phyloP scores from a whole-genome alignment of 768 basidiomycete genomes.

The Pleurotus giganteus region DNA sequence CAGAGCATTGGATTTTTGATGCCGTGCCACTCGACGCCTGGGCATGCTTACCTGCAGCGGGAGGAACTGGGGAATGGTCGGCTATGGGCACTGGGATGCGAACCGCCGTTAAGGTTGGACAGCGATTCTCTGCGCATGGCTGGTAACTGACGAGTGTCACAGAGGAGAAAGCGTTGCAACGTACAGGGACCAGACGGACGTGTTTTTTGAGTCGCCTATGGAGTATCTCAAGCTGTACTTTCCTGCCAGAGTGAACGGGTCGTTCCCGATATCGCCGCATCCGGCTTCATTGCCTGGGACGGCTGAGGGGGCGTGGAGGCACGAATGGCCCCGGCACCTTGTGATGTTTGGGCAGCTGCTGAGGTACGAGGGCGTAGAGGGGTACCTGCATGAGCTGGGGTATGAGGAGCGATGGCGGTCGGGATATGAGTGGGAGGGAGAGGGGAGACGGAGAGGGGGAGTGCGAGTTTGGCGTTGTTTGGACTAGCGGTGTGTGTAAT shows the following conservation, averaged over 20 bases:
- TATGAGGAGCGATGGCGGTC: slow-evolving; percentile 64
- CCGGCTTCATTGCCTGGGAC: slow-evolving; percentile 51
- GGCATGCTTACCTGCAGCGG: slow-evolving; percentile 83
- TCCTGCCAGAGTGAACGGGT: slow-evolving; percentile 55
- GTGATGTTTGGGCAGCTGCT: slow-evolving; percentile 84
- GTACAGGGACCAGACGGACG: slow-evolving; percentile 79
- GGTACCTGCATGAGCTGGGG: slow-evolving; percentile 48
- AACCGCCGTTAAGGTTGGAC: slow-evolving; percentile 83
- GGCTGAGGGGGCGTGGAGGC: slow-evolving; percentile 49
- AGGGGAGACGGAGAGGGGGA: slow-evolving; percentile 64
- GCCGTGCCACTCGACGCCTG: slow-evolving; percentile 97
- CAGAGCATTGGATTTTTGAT: slow-evolving; percentile 75
- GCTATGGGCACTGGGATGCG: slow-evolving; percentile 89
- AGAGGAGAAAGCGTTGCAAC: slow-evolving; percentile 49
- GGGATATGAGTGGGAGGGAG: slow-evolving; percentile 76
- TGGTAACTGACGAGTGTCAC: slow-evolving; percentile 12
- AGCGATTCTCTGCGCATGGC: not conserved
- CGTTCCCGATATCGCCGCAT: slow-evolving; percentile 63
- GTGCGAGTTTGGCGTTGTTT: slow-evolving; percentile 53
- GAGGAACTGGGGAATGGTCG: slow-evolving; percentile 49
- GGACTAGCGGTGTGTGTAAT: not conserved
- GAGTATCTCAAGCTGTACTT: slow-evolving; percentile 67
- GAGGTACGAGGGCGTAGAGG: slow-evolving; percentile 43
- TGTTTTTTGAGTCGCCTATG: slow-evolving; percentile 75
- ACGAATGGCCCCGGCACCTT: slow-evolving; percentile 81